These are phyloP conservation scores for Stagonosporopsis vannaccii DNA, from an alignment of 2,329 filamentous ascomycete species.

Conservation along the genomic window DNA sequence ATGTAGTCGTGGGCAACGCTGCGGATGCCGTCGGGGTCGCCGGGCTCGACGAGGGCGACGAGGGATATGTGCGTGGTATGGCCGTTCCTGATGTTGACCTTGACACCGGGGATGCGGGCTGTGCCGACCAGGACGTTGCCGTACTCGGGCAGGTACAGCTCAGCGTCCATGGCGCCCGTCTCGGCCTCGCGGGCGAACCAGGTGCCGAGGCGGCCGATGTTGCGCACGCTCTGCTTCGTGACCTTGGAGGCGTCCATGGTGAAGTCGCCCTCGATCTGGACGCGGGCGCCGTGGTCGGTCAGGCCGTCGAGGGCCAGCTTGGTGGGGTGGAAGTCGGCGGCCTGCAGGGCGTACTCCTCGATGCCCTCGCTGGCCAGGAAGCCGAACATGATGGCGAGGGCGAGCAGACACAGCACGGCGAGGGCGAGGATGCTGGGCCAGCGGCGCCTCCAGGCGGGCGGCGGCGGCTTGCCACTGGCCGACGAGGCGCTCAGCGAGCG, in stretches of 20 bases:
- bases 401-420: conserved; percentile 65
- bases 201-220: conserved; percentile 78
- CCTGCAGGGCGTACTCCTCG: conserved; percentile 85
- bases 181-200: conserved; percentile 81
- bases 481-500: conserved; percentile 42
- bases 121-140: conserved; percentile 78
- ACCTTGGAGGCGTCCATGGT: conserved; percentile 81
- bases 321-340: conserved; percentile 81
- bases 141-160: conserved; percentile 85
- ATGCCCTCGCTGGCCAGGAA: conserved; percentile 83
- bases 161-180: conserved; percentile 73
- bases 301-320: conserved; percentile 86
- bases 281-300: conserved; percentile 77
- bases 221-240: conserved; percentile 71
- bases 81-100: conserved; percentile 78
- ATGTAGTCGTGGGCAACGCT: conserved; percentile 88
- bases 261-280: conserved; percentile 83
- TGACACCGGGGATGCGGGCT: conserved; percentile 76
- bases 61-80: conserved; percentile 81
- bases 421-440: conserved; percentile 85
- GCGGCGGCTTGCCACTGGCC: conserved; percentile 33
- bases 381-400: conserved; percentile 77
- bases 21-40: conserved; percentile 78
- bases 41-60: conserved; percentile 76
- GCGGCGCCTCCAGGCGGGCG: conserved; percentile 55